Evolutionary conservation across 2,329 filamentous ascomycete species (phyloP), one percentile per base, ranked within the genome.

Genomic region (Monosporascus sp.): DNA sequence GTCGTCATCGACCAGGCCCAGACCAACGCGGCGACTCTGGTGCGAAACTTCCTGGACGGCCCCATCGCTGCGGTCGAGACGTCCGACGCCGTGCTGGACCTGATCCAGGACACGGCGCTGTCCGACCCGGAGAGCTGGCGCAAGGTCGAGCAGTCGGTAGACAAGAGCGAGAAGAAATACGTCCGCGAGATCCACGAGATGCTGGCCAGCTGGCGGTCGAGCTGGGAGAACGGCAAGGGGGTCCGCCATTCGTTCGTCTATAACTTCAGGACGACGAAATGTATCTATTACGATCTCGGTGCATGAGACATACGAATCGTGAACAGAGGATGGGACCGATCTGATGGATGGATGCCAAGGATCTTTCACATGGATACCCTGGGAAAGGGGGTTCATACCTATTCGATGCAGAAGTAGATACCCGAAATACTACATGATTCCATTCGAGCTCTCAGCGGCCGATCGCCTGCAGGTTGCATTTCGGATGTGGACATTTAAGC

Each of bases 41-140:
- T 90, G 14, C 82, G 87, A 35, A 82, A 81, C 5, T 90, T 90
- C 60, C 76, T 89, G 5, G 81, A 87, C 31, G 89, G 89, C 0
- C 90, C 91, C 0, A 89, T 97, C 54, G 82, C 89, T 9, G 93
- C 92, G 1, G 87, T 97, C 50, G 93, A 97, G 71, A 90, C 89
- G 1, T 86, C 89, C 50, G 92, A 97, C 64, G 83, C 88, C 48
- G 82, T 95, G 22, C 82, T 97, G 62, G 86, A 92, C 38, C 74
- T 87, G 35, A 86, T 97, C 50, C 78, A 85, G 35, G 80, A 84
- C 20, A 95, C 91, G 3, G 77, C 81, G 50, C 76, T 97, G 25
- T 87, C 86, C 2, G 91, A 97, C 55, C 75, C 84, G 0, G 93
- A 97, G 56, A 88, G 83, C 60, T 97, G 93, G 93, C 83, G 88